phyloP scores from a whole-genome alignment of 139 green algal genomes.

The Volvox africanus region DNA sequence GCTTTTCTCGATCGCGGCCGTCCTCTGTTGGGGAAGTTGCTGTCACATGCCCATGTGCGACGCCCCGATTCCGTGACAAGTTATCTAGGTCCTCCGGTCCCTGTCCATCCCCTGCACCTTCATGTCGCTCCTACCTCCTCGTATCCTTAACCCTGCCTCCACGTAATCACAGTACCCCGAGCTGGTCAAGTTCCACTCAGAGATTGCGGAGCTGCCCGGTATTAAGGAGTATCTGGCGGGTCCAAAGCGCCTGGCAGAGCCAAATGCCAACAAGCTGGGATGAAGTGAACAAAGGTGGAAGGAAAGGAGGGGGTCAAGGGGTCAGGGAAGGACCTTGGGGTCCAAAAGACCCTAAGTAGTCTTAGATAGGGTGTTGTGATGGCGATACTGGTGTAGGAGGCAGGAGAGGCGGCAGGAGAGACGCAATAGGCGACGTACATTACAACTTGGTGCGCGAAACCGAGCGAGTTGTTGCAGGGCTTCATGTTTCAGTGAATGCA shows the following conservation, averaged over 20 bases:
- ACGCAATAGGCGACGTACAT: no score
- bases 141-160: background rate
- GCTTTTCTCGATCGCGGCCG: background rate
- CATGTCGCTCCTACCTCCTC: no score
- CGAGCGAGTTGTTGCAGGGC: no score
- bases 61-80: background rate
- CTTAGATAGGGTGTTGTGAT: no score
- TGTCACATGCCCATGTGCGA: background rate
- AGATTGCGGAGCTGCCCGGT: conserved; percentile 52
- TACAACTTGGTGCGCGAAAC: no score
- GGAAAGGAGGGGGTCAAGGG: background rate
- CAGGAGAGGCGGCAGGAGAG: no score
- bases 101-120: background rate
- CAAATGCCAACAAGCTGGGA: conserved; percentile 67
- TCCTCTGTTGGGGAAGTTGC: no score
- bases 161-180: conserved; percentile 54
- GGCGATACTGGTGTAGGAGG: no score
- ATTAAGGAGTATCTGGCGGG: conserved; percentile 66
- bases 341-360: no score
- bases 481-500: no score
- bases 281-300: background rate
- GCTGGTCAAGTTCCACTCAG: conserved; percentile 51
- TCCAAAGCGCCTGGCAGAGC: conserved; percentile 38
- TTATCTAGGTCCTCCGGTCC: no score
- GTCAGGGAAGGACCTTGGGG: background rate